A percentile compares a stretch with the other conserved stretches of the same genome.
Conservation (phyloP, 1,139 yeast genomes). For the Kurtzmaniella natalensis region DNA sequence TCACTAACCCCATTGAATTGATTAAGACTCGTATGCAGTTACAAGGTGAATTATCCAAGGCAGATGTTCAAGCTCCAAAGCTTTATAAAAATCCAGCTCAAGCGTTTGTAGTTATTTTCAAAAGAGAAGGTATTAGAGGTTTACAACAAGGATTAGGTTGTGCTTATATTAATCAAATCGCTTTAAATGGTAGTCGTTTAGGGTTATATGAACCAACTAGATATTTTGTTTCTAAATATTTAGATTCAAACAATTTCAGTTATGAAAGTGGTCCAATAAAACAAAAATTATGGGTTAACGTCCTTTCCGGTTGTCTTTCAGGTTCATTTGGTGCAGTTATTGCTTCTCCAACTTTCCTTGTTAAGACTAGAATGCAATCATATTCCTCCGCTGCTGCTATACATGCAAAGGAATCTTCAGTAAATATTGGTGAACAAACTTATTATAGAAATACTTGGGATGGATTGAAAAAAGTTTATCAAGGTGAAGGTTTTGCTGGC, state of each 20-base stretch:
- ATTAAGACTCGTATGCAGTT: slow-evolving; percentile 95
- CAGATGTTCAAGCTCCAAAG: slow-evolving; percentile 43
- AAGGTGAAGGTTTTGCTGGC: slow-evolving; percentile 71
- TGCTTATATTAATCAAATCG: slow-evolving; percentile 84
- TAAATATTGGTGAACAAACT: slow-evolving; percentile 80
- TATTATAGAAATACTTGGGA: slow-evolving; percentile 67
- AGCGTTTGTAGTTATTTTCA: slow-evolving; percentile 70
- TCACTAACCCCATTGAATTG: slow-evolving; percentile 92
- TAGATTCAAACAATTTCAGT: slow-evolving; percentile 46
- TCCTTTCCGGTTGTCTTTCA: slow-evolving; percentile 76
- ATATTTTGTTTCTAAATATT: slow-evolving; percentile 47
- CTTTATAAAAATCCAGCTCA: slow-evolving; percentile 81
- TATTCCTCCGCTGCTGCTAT: slow-evolving; percentile 44
- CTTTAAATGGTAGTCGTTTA: slow-evolving; percentile 87
- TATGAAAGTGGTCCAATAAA: slow-evolving; percentile 45
- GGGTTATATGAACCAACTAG: slow-evolving; percentile 92
- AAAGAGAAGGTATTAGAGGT: slow-evolving; percentile 82
- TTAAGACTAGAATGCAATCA: slow-evolving; percentile 96
- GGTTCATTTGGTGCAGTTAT: slow-evolving; percentile 87
- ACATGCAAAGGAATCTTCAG: slow-evolving; percentile 20
- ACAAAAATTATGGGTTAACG: slow-evolving; percentile 62
- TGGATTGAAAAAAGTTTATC: slow-evolving; percentile 61
- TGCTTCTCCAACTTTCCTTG: slow-evolving; percentile 88
- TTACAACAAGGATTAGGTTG: slow-evolving; percentile 82
- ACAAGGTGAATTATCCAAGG: slow-evolving; percentile 79